Percentiles rank a stretch among this genome's conserved stretches.
Conservation (phyloP, 2,329 filamentous ascomycete species). For the Chaetothyriales sp. region DNA sequence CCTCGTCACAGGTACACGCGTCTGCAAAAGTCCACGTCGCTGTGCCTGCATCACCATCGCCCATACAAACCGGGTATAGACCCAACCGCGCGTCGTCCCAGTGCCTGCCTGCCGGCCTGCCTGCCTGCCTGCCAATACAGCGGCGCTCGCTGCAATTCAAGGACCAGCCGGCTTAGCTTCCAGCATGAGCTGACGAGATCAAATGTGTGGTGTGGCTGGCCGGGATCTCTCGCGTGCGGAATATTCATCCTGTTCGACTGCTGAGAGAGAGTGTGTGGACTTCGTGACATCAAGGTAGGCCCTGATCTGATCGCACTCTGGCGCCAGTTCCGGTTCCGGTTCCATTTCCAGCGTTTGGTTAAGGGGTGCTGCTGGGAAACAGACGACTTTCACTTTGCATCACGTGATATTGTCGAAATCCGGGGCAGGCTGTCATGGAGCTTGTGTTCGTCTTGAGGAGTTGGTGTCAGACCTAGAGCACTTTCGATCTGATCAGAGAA, state of each 20-base stretch:
- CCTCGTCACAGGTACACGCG: too few species aligned
- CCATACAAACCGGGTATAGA: too few species aligned
- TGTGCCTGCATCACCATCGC: too few species aligned
- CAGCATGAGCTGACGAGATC: neutral
- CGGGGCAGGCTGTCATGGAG: neutral
- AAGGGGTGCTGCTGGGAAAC: neutral
- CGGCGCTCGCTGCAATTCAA: too few species aligned
- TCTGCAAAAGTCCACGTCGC: too few species aligned
- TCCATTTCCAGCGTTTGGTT: too few species aligned
- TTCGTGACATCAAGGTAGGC: neutral
- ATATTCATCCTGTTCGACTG: neutral
- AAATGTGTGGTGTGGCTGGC: neutral
- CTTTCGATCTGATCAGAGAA: conserved; percentile 17
- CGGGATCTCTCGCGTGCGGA: neutral
- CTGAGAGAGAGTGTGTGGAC: too few species aligned
- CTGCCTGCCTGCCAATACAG: too few species aligned
- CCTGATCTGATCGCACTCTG: neutral
- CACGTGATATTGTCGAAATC: neutral
- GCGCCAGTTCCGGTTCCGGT: too few species aligned
- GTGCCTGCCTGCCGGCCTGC: too few species aligned
- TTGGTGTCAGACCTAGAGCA: conserved; percentile 11
- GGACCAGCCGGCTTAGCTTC: neutral
- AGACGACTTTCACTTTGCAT: neutral
- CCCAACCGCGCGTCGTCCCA: too few species aligned
- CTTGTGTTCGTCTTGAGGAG: conserved; percentile 6